Conservation (phyloP, 257 asterid genomes). For the Ilex aquifolium region DNA sequence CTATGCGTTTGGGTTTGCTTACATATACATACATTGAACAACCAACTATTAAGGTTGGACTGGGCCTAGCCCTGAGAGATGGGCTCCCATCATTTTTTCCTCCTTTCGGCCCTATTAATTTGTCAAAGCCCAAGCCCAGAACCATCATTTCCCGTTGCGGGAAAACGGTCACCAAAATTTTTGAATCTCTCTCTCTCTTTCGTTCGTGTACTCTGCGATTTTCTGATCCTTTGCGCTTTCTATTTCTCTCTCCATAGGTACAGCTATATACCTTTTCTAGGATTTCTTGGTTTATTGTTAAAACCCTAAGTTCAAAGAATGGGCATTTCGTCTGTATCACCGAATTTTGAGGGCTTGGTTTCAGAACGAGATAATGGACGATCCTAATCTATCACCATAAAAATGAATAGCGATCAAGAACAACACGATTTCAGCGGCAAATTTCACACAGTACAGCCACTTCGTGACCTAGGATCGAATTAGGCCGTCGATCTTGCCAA, state of each 20-base stretch:
- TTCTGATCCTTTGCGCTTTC: not conserved
- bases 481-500: slow-evolving; percentile 87
- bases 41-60: too few species aligned
- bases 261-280: not conserved
- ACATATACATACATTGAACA: too few species aligned
- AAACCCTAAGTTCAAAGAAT: too few species aligned
- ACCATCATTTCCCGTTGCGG: slow-evolving; percentile 15
- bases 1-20: too few species aligned
- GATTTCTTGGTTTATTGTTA: not conserved
- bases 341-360: slow-evolving; percentile 1
- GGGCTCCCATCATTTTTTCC: too few species aligned
- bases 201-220: not conserved
- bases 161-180: slow-evolving; percentile 15
- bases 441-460: slow-evolving; percentile 61
- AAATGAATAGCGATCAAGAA: slow-evolving; percentile 42
- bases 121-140: not conserved
- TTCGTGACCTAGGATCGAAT: slow-evolving; percentile 75
- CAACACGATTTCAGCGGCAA: slow-evolving; percentile 41
- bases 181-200: slow-evolving; percentile 13
- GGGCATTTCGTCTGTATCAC: not conserved
- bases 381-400: not conserved
- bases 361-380: slow-evolving; percentile 5
- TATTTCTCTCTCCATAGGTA: not conserved
- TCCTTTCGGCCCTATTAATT: too few species aligned
- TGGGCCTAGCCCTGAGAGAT: too few species aligned